Evolutionary conservation across 352 stramenopile genomes (phyloP), one percentile per base, ranked within the genome.

Genomic region (Globisporangium polare): DNA sequence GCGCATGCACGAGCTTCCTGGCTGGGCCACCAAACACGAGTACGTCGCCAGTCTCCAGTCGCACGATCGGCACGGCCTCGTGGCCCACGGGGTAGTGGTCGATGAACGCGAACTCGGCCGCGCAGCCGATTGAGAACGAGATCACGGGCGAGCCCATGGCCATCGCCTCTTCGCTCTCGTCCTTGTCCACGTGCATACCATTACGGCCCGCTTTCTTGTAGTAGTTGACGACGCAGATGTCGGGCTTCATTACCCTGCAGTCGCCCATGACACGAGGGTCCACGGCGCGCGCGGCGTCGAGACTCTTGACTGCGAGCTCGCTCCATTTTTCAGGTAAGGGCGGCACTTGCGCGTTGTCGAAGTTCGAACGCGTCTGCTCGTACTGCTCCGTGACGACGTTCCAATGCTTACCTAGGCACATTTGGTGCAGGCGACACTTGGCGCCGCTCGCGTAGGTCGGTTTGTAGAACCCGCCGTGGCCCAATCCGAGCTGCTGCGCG

Each of bases 191-290:
- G 63, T 90, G 81, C 75, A 90, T 82, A 58, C 78, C 82, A 43
- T 88, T 91, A 63, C 78, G 71, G 0, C 82, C 82, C 20, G 78
- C 78, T 60, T 87, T 86, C 62, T 88, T 88, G 69, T 89, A 89
- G 50, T 86, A 91, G 60, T 89, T 89, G 53, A 89, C 79, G 20
- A 89, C 78, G 47, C 78, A 89, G 51, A 91, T 80, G 35, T 91
- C 79, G 0, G 80, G 82, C 20, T 31, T 63, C 67, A 91, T 78
- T 12, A 45, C 37, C 7, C 31, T 42, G 64, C 75, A 88, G 20
- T 60, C 60, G n/a, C 81, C 81, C 67, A 88, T 63, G 17, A 89
- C 79, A 9, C 62, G 55, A 4, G 62, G 52, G 26, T 90, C 79
- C 8, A 75, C 64, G 4, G 62, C 51, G 2, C 55, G 63, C 5